Percentiles rank a stretch among this genome's conserved stretches.
Conservation (phyloP, 306 rosid genomes). For the Carpinus viminea region DNA sequence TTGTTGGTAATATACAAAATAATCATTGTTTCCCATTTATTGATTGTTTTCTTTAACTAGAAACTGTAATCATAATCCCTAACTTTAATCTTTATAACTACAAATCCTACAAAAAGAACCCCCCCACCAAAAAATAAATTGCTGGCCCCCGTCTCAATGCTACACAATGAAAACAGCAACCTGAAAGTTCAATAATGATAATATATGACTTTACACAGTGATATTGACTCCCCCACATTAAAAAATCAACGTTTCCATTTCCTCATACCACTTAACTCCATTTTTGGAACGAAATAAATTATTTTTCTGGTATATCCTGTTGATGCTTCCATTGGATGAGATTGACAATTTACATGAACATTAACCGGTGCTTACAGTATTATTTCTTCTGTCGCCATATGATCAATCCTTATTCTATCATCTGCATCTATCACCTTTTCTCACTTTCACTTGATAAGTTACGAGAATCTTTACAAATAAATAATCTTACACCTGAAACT, state of each 20-base stretch:
- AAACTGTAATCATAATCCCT: slow-evolving; percentile 8
- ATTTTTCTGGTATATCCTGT: not conserved
- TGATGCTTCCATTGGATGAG: not conserved
- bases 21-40: slow-evolving; percentile 22
- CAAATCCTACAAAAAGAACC: not conserved
- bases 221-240: not conserved
- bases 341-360: not conserved
- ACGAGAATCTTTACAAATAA: not conserved
- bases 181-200: too few relatives aligned
- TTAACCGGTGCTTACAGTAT: not conserved
- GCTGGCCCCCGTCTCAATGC: not conserved
- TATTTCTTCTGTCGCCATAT: not conserved
- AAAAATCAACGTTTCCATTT: not conserved
- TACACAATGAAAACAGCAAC: not conserved
- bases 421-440: not conserved
- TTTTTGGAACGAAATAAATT: not conserved
- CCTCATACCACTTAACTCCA: not conserved
- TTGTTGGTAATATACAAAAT: slow-evolving; percentile 15
- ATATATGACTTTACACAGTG: too few relatives aligned
- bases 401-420: not conserved
- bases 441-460: not conserved
- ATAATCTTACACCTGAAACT: not conserved
- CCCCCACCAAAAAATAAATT: not conserved
- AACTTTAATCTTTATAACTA: not conserved
- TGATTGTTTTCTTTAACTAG: slow-evolving; percentile 4